Evolutionary conservation across 352 stramenopile species (phyloP).

Genomic region (Pythium periplocum): DNA sequence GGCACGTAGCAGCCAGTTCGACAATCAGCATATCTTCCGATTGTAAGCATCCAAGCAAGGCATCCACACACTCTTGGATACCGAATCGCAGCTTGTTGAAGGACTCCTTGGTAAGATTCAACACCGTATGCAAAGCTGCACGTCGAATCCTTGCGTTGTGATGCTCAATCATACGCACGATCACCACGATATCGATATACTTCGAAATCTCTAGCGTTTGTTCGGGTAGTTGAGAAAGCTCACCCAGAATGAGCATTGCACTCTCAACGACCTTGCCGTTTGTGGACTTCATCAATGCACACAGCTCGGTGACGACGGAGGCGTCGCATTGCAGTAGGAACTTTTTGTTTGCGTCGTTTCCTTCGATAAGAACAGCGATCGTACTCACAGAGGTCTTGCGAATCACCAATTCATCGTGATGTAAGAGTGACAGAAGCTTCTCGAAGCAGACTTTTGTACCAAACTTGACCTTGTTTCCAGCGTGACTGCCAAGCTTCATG

Average conservation of each 20-base stretch:
- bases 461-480: slow-evolving; percentile 77
- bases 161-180: slow-evolving; percentile 59
- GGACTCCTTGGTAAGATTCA: slow-evolving; percentile 66
- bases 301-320: slow-evolving; percentile 47
- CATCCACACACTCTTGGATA: slow-evolving; percentile 44
- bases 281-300: slow-evolving; percentile 46
- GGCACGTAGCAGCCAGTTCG: slow-evolving; percentile 50
- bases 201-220: slow-evolving; percentile 71
- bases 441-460: slow-evolving; percentile 70
- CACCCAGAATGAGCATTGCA: slow-evolving; percentile 61
- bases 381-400: slow-evolving; percentile 54
- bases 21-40: slow-evolving; percentile 60
- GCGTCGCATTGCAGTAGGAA: slow-evolving; percentile 57
- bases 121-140: slow-evolving; percentile 43
- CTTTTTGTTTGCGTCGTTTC: slow-evolving; percentile 69
- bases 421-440: slow-evolving; percentile 52
- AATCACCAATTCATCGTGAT: slow-evolving; percentile 60
- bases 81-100: slow-evolving; percentile 79
- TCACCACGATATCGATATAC: slow-evolving; percentile 49
- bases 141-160: slow-evolving; percentile 53
- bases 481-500: slow-evolving; percentile 60
- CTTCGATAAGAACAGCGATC: slow-evolving; percentile 55
- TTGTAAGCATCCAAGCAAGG: slow-evolving; percentile 40
- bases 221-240: slow-evolving; percentile 51
- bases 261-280: slow-evolving; percentile 71